Evolutionary conservation across 2,329 filamentous ascomycete genomes (phyloP).

Genomic region (Cladosporium phlei): DNA sequence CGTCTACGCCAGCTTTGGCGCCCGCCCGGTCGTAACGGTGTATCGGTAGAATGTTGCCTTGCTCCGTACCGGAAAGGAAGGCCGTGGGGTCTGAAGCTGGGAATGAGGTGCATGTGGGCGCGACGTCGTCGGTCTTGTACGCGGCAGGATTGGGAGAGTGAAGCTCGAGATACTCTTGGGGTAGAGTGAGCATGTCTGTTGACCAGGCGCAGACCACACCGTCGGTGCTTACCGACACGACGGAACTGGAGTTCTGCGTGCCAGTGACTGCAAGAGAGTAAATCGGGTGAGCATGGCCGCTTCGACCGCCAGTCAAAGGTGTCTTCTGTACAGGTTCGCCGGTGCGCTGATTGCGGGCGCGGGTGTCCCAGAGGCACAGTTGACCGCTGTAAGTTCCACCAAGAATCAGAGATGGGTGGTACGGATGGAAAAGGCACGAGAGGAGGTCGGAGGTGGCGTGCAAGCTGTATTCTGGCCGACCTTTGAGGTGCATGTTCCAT

Average conservation of each 20-base stretch:
- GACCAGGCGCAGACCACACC: slow-evolving; percentile 96
- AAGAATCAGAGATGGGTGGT: slow-evolving; percentile 92
- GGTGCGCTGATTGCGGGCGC: slow-evolving; percentile 63
- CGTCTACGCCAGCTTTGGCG: slow-evolving; percentile 91
- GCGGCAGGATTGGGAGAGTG: slow-evolving; percentile 76
- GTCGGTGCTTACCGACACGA: slow-evolving; percentile 93
- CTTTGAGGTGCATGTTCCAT: slow-evolving; percentile 94
- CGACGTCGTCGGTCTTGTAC: slow-evolving; percentile 75
- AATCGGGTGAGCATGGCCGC: slow-evolving; percentile 84
- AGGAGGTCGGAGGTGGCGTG: slow-evolving; percentile 94
- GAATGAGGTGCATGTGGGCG: slow-evolving; percentile 91
- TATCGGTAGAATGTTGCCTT: slow-evolving; percentile 93
- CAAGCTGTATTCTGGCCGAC: slow-evolving; percentile 92
- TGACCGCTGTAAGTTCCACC: slow-evolving; percentile 96
- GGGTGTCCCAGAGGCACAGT: slow-evolving; percentile 93
- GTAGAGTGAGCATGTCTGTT: slow-evolving; percentile 95
- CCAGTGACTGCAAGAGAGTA: slow-evolving; percentile 95
- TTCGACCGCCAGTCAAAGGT: slow-evolving; percentile 78
- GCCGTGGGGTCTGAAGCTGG: slow-evolving; percentile 93
- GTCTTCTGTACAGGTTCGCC: slow-evolving; percentile 85
- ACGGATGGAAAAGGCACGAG: slow-evolving; percentile 95
- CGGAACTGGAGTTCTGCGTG: slow-evolving; percentile 98
- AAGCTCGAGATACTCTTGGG: slow-evolving; percentile 87
- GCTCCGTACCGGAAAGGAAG: slow-evolving; percentile 94
- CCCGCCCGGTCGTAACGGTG: slow-evolving; percentile 96